Conservation (phyloP, 257 asterid genomes). For the Solanum rostratum region DNA sequence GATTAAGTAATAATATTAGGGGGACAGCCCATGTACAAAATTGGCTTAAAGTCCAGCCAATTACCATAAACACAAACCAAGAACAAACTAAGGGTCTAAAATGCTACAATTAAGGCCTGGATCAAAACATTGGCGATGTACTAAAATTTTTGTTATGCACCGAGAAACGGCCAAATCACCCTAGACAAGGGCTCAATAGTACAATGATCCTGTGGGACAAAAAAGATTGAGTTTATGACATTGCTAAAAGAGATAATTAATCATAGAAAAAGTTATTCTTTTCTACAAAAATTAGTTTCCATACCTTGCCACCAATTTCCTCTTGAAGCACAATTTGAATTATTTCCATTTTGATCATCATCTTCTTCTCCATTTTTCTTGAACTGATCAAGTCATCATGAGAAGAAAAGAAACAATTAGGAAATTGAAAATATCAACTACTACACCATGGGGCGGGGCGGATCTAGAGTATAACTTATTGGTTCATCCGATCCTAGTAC, state of each 20-base stretch:
- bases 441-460: background rate
- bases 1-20: background rate
- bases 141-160: background rate
- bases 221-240: background rate
- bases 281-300: background rate
- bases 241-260: background rate
- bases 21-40: background rate
- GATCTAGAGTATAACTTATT: no score
- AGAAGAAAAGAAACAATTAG: background rate
- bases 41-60: background rate
- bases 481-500: no score
- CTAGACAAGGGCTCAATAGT: conserved; percentile 23
- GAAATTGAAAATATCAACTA: background rate
- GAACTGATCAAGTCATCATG: conserved; percentile 14
- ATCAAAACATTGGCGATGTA: background rate
- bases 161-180: background rate
- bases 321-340: conserved; percentile 49
- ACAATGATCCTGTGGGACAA: conserved; percentile 51
- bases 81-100: background rate
- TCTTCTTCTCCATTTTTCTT: conserved; percentile 35
- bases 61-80: background rate
- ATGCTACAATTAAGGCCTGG: background rate
- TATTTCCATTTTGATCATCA: conserved; percentile 39
- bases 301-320: conserved; percentile 94
- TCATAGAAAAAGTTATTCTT: background rate